A percentile compares a stretch with the other conserved stretches of the same genome.
These are phyloP conservation scores for Eucalyptus polyanthemos DNA, from an alignment of 345 rosid genomes.

Conservation along the genomic window DNA sequence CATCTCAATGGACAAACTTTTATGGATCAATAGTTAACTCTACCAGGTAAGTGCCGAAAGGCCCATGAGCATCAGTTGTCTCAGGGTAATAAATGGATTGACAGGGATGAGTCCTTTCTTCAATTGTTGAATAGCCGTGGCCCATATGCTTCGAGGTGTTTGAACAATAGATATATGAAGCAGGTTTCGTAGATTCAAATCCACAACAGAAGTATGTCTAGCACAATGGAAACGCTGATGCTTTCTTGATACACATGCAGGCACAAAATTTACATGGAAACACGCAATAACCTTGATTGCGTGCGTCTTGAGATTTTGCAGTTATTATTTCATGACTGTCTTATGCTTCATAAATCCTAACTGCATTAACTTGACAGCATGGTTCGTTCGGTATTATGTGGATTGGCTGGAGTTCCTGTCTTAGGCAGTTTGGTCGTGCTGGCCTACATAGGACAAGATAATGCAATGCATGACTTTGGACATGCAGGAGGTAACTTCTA, in stretches of 20 bases:
- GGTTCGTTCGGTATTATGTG: conserved; percentile 45
- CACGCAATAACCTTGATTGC: neutral
- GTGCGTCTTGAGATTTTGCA: neutral
- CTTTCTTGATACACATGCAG: neutral
- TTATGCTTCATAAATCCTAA: neutral
- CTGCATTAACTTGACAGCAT: conserved; percentile 18
- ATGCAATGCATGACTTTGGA: conserved; percentile 81
- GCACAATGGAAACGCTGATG: neutral
- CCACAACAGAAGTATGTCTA: neutral
- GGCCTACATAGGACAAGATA: conserved; percentile 66
- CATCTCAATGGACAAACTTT: neutral
- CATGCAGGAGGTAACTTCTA: conserved; percentile 66
- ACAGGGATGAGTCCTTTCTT: neutral
- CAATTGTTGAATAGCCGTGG: neutral
- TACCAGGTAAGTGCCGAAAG: neutral
- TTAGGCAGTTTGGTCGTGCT: conserved; percentile 56
- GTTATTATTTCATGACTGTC: neutral
- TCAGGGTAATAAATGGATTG: neutral
- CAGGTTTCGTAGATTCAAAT: neutral
- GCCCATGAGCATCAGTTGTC: neutral
- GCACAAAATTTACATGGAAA: neutral
- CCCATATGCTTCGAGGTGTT: neutral
- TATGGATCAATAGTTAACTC: neutral
- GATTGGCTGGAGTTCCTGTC: conserved; percentile 63
- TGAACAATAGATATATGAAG: neutral